Base-by-base conservation (phyloP, 495 filamentous ascomycete genomes). In the Cudoniella acicularis region DNA sequence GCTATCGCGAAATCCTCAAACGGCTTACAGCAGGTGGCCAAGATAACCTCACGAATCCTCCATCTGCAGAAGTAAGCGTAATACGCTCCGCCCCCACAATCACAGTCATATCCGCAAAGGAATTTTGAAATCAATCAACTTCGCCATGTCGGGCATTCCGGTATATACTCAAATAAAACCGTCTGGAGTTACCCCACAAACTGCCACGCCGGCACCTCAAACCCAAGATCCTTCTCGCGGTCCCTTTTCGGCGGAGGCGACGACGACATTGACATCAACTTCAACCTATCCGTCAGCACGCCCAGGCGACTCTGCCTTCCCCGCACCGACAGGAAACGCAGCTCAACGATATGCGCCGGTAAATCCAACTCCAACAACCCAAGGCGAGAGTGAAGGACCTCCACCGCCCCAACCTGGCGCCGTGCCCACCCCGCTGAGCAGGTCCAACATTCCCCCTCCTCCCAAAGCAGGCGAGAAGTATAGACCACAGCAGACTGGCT, bases 381-480 rank as follows among this genome's bases (percentile, higher is more conserved):
- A 56, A 49, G 45, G 56, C 55, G 21, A 70, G 70, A 10, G 24
- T 27, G 45, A 41, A 13, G 53, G 43, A 13, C 65, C 65, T 1
- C 75, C 81, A 30, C 66, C 75, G 30, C 80, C 82, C 0, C 82
- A 84, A 60, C 79, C 81, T 27, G 79, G 77, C 52, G 71, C 75
- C 22, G 60, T 70, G 1, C 78, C 82, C 23, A 59, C 53, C 10
- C 49, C 57, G n/a, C 21, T 24, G 27, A 64, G n/a, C 49, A 62
- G 68, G 25, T 59, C 57, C 42, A 47, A 64, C 22, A 54, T 77
- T 13, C 76, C 81, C 1, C 80, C 81, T 46, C 78, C 79, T 10
- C 79, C 78, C 2, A 79, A 79, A 65, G 72, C 75, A 26, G 72
- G 72, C 46, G 72, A 78, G 22, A 65, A 51, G 18, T 68, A 73